A percentile compares a stretch with the other conserved stretches of the same genome.
phyloP scores from a whole-genome alignment of 164 flowering plant species.

The Santalum album region DNA sequence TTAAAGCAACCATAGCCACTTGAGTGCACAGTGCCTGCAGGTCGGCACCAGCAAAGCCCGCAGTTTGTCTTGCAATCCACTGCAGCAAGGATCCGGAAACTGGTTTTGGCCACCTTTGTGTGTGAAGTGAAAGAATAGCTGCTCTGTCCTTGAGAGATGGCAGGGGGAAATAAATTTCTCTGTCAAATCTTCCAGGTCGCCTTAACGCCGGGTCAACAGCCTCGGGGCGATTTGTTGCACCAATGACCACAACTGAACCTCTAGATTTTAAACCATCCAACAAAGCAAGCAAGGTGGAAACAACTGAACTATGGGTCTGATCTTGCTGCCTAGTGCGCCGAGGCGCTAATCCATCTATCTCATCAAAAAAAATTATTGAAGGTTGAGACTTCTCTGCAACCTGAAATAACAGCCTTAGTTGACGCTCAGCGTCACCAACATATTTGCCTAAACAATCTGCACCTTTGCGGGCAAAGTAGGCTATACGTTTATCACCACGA shows the following conservation, averaged over 20 bases:
- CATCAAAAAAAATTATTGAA: slow-evolving; percentile 95
- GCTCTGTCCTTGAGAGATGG: slow-evolving; percentile 88
- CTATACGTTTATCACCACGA: slow-evolving; percentile 85
- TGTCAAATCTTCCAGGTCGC: slow-evolving; percentile 97
- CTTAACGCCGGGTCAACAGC: slow-evolving; percentile 95
- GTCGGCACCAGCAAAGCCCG: slow-evolving; percentile 99
- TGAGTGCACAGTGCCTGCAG: slow-evolving; percentile 97
- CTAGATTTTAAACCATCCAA: slow-evolving; percentile 94
- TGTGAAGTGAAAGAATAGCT: slow-evolving; percentile 83
- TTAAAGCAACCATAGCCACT: slow-evolving; percentile 81
- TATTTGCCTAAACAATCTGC: slow-evolving; percentile 99
- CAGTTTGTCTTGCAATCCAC: slow-evolving; percentile 68
- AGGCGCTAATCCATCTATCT: slow-evolving; percentile 97
- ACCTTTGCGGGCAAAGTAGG: slow-evolving; percentile 97
- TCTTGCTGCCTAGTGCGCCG: slow-evolving; percentile 80
- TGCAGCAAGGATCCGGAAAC: slow-evolving; percentile 59
- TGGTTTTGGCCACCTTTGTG: slow-evolving; percentile 88
- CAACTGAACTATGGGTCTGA: slow-evolving; percentile 99
- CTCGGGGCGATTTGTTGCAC: slow-evolving; percentile 98
- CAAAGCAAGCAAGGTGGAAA: slow-evolving; percentile 88
- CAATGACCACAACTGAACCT: slow-evolving; percentile 95
- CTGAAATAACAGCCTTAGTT: slow-evolving; percentile 84
- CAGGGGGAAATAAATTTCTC: slow-evolving; percentile 93
- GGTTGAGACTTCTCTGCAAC: slow-evolving; percentile 98
- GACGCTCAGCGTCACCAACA: slow-evolving; percentile 99